Percentiles rank a stretch among this genome's conserved stretches.
Conservation (phyloP, 352 stramenopile species). For the Globisporangium mamillatum region DNA sequence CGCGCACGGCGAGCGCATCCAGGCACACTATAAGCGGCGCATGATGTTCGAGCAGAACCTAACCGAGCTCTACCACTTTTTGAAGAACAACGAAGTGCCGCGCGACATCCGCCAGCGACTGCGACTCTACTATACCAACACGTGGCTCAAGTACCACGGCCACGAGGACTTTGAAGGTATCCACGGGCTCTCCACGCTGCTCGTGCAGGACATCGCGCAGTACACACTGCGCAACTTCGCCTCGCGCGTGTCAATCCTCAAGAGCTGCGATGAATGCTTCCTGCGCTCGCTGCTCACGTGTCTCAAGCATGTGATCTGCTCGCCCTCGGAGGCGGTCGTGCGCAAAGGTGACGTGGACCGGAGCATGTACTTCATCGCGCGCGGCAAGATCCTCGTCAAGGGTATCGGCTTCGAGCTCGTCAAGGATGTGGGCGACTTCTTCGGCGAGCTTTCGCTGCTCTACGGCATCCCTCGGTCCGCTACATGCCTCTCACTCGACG, state of each 20-base stretch:
- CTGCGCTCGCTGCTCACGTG: constrained; percentile 55
- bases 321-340: constrained; percentile 49
- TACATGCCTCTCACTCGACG: constrained; percentile 61
- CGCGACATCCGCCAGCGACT: constrained; percentile 46
- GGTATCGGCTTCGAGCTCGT: constrained; percentile 65
- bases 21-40: constrained; percentile 59
- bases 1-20: constrained; percentile 55
- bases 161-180: constrained; percentile 58
- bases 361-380: constrained; percentile 75
- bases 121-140: constrained; percentile 65
- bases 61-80: constrained; percentile 56
- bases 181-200: constrained; percentile 51
- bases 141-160: constrained; percentile 62
- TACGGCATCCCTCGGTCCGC: constrained; percentile 74
- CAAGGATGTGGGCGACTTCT: constrained; percentile 61
- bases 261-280: constrained; percentile 69
- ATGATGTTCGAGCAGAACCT: constrained; percentile 75
- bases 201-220: constrained; percentile 68
- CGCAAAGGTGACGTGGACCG: constrained; percentile 67
- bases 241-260: constrained; percentile 56
- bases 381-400: constrained; percentile 58
- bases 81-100: constrained; percentile 58
- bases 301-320: constrained; percentile 69
- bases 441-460: constrained; percentile 51
- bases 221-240: constrained; percentile 62